Base-by-base conservation (phyloP, 768 basidiomycete species). In the Lactifluus hygrophoroides region DNA sequence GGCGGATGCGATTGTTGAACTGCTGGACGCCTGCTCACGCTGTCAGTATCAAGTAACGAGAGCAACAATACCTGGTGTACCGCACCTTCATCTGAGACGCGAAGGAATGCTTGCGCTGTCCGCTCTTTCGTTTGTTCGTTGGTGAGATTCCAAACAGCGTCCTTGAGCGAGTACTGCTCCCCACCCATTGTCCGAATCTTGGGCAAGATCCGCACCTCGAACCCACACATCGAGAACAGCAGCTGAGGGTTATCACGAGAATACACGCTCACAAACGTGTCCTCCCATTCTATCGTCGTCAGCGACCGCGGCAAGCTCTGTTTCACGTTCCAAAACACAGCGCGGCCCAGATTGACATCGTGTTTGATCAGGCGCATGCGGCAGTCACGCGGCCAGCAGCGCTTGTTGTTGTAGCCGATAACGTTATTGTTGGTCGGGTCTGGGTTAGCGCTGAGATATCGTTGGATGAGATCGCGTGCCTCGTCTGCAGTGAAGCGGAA, bases 241-340 rank as follows among this genome's bases (percentile, higher is more conserved):
- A 99, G 75, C 66, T 99, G 96, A 25, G 96, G 96, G 72, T 98
- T 99, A 69, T 98, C 89, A 71, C 90, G 90, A 8, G 94, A 97
- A 74, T 90, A 99, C 46, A 98, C 95, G 57, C 92, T 94, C 64
- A 93, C 91, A 67, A 94, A 94, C 0, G 94, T 94, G 68, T 97
- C 94, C 62, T 98, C 95, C 96, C 96, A 98, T 67, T 97, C 96
- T 68, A 99, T 98, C 0, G 96, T 97, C 0, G 96, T 98, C 62
- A 99, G 75, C 16, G 95, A 96, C 48, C 96, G 79, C 0, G 96
- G 96, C 25, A 99, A 72, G 65, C 90, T 90, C 72, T 97, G 94
- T 75, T 97, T 96, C 71, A 98, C 91, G 68, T 99, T 98, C 96
- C 95, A 99, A 75, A 96, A 98, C 9, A 97, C 96, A 2, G 96